phyloP scores from a whole-genome alignment of 257 asterid species.

The Handroanthus guayacan region DNA sequence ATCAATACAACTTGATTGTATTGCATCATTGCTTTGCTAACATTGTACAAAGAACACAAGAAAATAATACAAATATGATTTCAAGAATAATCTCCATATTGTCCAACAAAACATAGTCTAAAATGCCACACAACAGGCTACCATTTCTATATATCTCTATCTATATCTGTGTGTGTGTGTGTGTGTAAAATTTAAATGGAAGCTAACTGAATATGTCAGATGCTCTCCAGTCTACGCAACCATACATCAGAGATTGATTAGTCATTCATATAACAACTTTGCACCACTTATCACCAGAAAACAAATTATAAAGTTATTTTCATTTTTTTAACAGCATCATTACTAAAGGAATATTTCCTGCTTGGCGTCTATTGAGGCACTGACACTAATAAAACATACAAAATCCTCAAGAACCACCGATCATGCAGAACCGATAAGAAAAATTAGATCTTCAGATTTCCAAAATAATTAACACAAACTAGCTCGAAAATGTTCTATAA shows the following conservation, averaged over 20 bases:
- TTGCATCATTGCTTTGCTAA: constrained; percentile 15
- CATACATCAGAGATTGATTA: not conserved
- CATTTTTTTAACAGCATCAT: not conserved
- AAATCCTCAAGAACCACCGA: not conserved
- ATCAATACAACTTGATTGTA: not conserved
- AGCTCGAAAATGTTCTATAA: constrained; percentile 7
- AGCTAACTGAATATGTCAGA: too few relatives aligned
- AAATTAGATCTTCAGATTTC: not conserved
- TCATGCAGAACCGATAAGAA: constrained; percentile 3
- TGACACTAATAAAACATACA: not conserved
- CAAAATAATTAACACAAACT: constrained; percentile 1
- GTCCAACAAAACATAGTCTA: not conserved
- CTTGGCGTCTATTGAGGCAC: constrained; percentile 3
- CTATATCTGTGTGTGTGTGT: too few relatives aligned
- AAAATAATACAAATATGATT: not conserved
- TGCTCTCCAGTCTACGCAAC: not conserved
- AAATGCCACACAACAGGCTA: not conserved
- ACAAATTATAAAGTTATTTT: not conserved
- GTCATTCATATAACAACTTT: not conserved
- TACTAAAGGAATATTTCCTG: constrained; percentile 6
- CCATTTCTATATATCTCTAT: not conserved
- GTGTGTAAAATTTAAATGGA: too few relatives aligned
- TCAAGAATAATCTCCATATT: not conserved
- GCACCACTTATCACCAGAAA: not conserved
- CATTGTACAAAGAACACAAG: constrained; percentile 13